Evolutionary conservation across 2,329 filamentous ascomycete genomes (phyloP).

Genomic region (Fusarium tupiense): DNA sequence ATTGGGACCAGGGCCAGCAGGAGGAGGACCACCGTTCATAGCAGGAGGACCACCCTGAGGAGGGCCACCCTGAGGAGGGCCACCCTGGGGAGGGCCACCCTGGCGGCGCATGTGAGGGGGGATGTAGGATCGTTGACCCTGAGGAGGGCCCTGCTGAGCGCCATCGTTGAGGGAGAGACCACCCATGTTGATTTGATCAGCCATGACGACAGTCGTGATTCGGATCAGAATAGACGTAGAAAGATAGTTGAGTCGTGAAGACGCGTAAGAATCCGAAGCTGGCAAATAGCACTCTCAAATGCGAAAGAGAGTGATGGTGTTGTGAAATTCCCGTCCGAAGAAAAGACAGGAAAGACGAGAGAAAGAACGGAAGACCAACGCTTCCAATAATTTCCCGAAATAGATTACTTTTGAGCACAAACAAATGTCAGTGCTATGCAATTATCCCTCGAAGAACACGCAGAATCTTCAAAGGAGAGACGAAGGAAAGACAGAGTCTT

Average conservation of each 20-base stretch:
- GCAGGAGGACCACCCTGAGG: conserved; percentile 10
- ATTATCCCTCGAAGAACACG: conserved; percentile 54
- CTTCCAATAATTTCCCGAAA: conserved; percentile 47
- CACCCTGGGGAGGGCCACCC: conserved; percentile 43
- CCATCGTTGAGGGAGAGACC: conserved; percentile 71
- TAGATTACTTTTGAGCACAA: conserved; percentile 47
- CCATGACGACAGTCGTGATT: conserved; percentile 66
- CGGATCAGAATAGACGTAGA: conserved; percentile 32
- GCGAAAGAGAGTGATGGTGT: conserved; percentile 37
- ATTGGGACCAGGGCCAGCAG: conserved; percentile 46
- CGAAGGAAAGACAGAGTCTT: conserved; percentile 53
- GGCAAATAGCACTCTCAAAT: conserved; percentile 42
- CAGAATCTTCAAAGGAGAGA: conserved; percentile 60
- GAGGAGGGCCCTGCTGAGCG: conserved; percentile 42
- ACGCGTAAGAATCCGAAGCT: conserved; percentile 32
- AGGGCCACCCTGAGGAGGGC: conserved; percentile 20
- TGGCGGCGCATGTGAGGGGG: conserved; percentile 79
- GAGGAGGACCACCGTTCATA: conserved; percentile 28
- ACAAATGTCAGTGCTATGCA: conserved; percentile 46
- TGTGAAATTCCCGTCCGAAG: conserved; percentile 44
- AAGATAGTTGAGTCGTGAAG: conserved; percentile 34
- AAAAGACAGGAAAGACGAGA: conserved; percentile 45
- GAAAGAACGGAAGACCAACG: conserved; percentile 48
- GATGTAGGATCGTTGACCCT: conserved; percentile 75
- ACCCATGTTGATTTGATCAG: conserved; percentile 85